These are phyloP conservation scores for Malus hybrid DNA, from an alignment of 331 rosid genomes.

Conservation along the genomic window DNA sequence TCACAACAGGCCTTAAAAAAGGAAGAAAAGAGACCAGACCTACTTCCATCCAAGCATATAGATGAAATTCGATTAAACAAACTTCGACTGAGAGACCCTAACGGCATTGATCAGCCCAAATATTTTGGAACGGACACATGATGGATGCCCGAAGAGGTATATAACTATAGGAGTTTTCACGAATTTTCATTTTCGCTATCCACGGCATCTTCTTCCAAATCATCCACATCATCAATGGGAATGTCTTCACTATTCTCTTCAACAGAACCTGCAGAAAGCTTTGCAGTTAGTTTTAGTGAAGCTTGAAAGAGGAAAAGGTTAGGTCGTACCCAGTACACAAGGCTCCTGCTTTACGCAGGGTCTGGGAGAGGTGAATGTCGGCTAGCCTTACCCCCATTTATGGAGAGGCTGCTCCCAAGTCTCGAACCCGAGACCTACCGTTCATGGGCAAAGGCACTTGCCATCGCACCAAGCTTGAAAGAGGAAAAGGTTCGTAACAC, in stretches of 20 bases:
- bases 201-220: constrained; percentile 35
- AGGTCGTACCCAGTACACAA: too few relatives aligned
- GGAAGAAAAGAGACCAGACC: not conserved
- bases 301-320: not conserved
- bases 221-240: constrained; percentile 76
- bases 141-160: not conserved
- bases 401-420: too few relatives aligned
- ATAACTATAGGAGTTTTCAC: constrained; percentile 12
- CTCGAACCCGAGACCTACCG: too few relatives aligned
- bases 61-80: not conserved
- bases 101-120: not conserved
- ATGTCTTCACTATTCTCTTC: constrained; percentile 51
- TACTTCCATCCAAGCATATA: not conserved
- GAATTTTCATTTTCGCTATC: constrained; percentile 19
- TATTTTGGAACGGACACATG: not conserved
- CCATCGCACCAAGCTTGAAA: not conserved
- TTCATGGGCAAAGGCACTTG: too few relatives aligned
- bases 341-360: too few relatives aligned
- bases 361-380: too few relatives aligned
- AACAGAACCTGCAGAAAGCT: constrained; percentile 31
- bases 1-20: not conserved
- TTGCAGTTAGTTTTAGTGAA: not conserved
- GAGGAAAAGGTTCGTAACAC: not conserved
- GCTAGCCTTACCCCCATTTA: too few relatives aligned
- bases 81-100: not conserved